phyloP scores from a whole-genome alignment of 2,329 filamentous ascomycete genomes.

The Pezicula rhizophila region DNA sequence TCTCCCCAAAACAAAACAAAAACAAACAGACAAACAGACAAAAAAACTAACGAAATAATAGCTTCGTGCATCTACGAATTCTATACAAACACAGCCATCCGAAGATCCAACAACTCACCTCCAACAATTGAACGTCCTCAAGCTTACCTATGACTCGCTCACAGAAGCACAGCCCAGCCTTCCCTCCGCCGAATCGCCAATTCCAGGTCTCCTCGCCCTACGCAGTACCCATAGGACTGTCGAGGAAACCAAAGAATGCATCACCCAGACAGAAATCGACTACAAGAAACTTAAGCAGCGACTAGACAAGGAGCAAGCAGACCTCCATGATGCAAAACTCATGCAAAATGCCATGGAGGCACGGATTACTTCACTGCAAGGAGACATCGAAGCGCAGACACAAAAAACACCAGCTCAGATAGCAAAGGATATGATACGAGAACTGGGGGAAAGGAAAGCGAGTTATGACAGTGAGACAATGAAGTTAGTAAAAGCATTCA shows the following conservation, averaged over 20 bases:
- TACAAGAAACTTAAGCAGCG: conserved; percentile 38
- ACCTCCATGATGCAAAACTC: conserved; percentile 48
- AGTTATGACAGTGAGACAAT: conserved; percentile 55
- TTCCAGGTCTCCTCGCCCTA: conserved; percentile 67
- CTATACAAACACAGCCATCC: conserved; percentile 21
- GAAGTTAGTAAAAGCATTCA: conserved; percentile 56
- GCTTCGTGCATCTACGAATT: conserved; percentile 21
- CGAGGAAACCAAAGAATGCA: conserved; percentile 55
- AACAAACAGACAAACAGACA: too few relatives aligned
- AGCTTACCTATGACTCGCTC: conserved; percentile 59
- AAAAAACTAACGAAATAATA: conserved; percentile 9
- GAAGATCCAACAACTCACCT: conserved; percentile 30
- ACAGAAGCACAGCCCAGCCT: conserved; percentile 57
- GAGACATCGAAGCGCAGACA: conserved; percentile 49
- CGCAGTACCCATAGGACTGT: conserved; percentile 61
- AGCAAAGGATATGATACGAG: conserved; percentile 54
- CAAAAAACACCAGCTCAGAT: conserved; percentile 56
- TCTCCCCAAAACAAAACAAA: too few relatives aligned
- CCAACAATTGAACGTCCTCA: conserved; percentile 46
- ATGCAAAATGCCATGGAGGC: conserved; percentile 47
- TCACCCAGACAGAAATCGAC: conserved; percentile 38
- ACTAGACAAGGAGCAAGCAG: conserved; percentile 44
- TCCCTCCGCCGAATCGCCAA: conserved; percentile 58
- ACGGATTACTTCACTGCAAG: conserved; percentile 53
- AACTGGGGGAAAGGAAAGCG: conserved; percentile 53